Base-by-base conservation (phyloP, 805 yeast genomes). In the Candida berthetii region DNA sequence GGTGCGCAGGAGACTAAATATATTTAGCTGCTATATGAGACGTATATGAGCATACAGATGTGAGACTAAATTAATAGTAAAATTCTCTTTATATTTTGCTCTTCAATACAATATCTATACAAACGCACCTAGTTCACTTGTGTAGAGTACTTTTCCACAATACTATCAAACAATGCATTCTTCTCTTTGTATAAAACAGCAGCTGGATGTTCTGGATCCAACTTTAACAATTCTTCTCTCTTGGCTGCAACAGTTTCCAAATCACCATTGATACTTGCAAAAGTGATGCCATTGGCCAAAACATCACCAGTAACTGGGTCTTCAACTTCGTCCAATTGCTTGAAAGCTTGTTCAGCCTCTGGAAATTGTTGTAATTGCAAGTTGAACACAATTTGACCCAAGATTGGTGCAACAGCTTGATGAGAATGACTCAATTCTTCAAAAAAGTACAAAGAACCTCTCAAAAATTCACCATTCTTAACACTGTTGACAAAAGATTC, bases 311-410 rank as follows among this genome's bases (percentile, higher is more conserved):
- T 22, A 8, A 8, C 24, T 8, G 24, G 60, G 50, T 63, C 50
- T 15, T 58, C 68, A n/a, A 68, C 64, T n/a, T 76, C 70, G 28
- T 67, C 54, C 34, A 76, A 62, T 39, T 71, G 65, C 25, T 64
- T 64, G 11, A 84, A 64, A 31, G 80, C 68, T 47, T 85, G 86
- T 44, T 75, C 74, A 9, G 96, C 90, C 64, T 91, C 97, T 2
- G 90, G 91, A 42, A 78, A 68, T 55, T 90, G 85, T 39, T 80
- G 78, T 58, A 88, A 74, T 65, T 86, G 88, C 52, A 90, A 64
- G 47, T 90, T 88, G 45, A 89, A 71, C 10, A 80, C 83, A 35
- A 88, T 73, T 54, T 88, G 76, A 32, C 84, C 81, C 29, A 76
- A 54, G 50, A 84, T 72, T 15, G 76, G 65, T 50, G 75, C 74